Evolutionary conservation across 23 red algal species (phyloP), one percentile per base, ranked within the genome.

Genomic region (Agarophyton chilense): DNA sequence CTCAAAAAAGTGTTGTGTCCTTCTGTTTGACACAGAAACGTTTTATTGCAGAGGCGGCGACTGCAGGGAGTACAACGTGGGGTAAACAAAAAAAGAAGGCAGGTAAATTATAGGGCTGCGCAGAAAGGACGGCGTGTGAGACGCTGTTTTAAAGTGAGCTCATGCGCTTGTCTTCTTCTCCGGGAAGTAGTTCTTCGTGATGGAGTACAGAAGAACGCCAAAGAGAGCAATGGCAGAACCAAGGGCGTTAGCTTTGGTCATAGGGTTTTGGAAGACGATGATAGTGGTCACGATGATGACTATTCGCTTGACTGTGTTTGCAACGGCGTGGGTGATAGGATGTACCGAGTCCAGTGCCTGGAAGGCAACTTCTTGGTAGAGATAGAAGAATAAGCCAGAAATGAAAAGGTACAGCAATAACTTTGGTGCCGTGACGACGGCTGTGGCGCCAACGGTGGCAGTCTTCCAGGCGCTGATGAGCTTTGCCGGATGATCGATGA

Each of bases 351-450:
- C 93, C 29, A 99, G 83, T 40, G 93, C 94, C 90, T 94, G 73
- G 71, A 94, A 99, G 25, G 97, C 84, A 21, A 95, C 90, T 66
- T 99, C 97, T 71, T 99, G 93, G 88, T 99, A 99, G 33, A 96
- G 71, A 56, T 96, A 92, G 88, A 96, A 99, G 84, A 99, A 99
- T 43, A 99, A 81, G 8, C 93, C 94, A 28, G 92, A 90, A 35
- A 94, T 84, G 35, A 82, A 63, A 3, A 98, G 56, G 79, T 65
- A 78, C 10, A 80, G 41, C n/a, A 94, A 53, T 13, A 98, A 57
- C 58, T 91, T 98, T 39, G 84, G 88, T 42, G 86, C 87, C 28
- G 95, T 94, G 35, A 94, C 79, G 3, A 88, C 95, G 47, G 95
- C 95, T 22, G 81, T 77, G 44, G 93, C 93, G 11, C 93, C 93